Evolutionary conservation across 768 basidiomycete species (phyloP).

Genomic region (Leccinum incarnatum): DNA sequence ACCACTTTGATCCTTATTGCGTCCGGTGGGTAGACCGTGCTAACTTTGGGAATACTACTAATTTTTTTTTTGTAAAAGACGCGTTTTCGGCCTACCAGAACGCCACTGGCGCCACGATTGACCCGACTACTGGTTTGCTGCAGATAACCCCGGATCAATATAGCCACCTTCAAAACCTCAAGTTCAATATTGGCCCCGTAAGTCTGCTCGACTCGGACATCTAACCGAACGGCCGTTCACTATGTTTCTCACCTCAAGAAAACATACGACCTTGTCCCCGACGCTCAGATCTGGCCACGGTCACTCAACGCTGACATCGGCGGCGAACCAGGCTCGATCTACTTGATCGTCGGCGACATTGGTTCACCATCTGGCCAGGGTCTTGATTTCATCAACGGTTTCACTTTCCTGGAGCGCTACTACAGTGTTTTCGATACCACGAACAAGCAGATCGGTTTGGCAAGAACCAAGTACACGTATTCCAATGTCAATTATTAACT

Average conservation of each 20-base stretch:
- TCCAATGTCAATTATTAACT: background rate
- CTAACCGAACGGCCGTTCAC: background rate
- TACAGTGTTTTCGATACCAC: slow-evolving; percentile 42
- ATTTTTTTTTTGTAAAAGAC: slow-evolving; percentile 14
- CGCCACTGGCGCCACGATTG: slow-evolving; percentile 43
- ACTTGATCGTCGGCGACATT: slow-evolving; percentile 37
- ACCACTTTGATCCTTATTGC: slow-evolving; percentile 52
- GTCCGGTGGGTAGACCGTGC: slow-evolving; percentile 28
- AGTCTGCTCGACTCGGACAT: slow-evolving; percentile 16
- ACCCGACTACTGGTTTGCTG: slow-evolving; percentile 45
- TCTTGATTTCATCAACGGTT: slow-evolving; percentile 57
- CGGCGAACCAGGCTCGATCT: slow-evolving; percentile 34
- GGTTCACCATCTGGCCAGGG: slow-evolving; percentile 43
- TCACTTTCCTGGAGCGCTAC: slow-evolving; percentile 57
- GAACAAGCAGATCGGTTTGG: slow-evolving; percentile 40
- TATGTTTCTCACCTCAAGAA: slow-evolving; percentile 11
- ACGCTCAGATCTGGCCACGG: slow-evolving; percentile 43
- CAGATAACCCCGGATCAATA: slow-evolving; percentile 51
- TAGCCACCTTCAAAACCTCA: slow-evolving; percentile 47
- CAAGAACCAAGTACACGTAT: slow-evolving; percentile 30
- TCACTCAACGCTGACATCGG: slow-evolving; percentile 44
- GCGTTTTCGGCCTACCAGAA: slow-evolving; percentile 43
- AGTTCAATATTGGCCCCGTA: slow-evolving; percentile 54
- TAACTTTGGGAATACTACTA: background rate
- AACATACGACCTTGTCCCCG: slow-evolving; percentile 39